A percentile compares a stretch with the other conserved stretches of the same genome.
Conservation (phyloP, 148 eudicot species). For the Rhododendron henanense region DNA sequence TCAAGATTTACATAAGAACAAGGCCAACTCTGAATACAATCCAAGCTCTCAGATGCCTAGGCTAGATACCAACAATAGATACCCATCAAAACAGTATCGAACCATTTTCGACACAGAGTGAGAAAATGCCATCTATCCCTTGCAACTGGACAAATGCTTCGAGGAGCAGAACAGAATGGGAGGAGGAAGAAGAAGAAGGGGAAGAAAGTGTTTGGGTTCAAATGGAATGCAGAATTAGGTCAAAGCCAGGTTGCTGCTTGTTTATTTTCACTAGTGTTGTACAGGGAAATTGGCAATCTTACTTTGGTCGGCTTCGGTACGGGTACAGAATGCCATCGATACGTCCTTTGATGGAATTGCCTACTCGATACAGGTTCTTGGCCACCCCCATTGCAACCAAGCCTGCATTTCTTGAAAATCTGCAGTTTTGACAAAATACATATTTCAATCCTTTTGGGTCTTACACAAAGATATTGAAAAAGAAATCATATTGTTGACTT, state of each 20-base stretch:
- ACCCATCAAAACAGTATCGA: not conserved
- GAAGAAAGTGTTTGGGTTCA: not conserved
- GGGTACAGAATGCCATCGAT: slow-evolving; percentile 75
- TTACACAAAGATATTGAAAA: not conserved
- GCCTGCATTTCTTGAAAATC: slow-evolving; percentile 73
- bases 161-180: not conserved
- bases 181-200: not conserved
- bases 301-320: slow-evolving; percentile 67
- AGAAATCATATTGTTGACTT: slow-evolving; percentile 21
- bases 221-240: not conserved
- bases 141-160: not conserved
- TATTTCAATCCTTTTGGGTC: not conserved
- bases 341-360: slow-evolving; percentile 63
- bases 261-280: not conserved
- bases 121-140: slow-evolving; percentile 4
- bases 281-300: slow-evolving; percentile 13
- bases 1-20: not conserved
- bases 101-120: slow-evolving; percentile 5
- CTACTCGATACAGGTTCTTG: slow-evolving; percentile 69
- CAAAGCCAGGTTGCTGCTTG: slow-evolving; percentile 2
- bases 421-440: slow-evolving; percentile 28
- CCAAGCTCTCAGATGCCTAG: not conserved
- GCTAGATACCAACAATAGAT: not conserved
- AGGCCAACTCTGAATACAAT: not conserved
- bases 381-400: slow-evolving; percentile 84